Base-by-base conservation (phyloP, 2,329 filamentous ascomycete genomes). In the Hymenoscyphus repandus region DNA sequence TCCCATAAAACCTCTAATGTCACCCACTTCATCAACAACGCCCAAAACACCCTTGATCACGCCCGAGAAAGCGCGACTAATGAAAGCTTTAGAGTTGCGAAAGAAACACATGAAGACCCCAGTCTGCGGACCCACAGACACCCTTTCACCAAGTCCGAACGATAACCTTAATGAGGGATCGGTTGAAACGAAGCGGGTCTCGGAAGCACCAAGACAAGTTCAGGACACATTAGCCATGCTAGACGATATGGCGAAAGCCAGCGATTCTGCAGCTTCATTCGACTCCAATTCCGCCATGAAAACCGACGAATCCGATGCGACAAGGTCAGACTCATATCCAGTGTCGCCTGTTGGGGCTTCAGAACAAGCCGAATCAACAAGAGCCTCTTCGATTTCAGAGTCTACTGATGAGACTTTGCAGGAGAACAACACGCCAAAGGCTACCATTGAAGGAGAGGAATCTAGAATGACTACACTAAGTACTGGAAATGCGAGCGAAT, bases 71-170 rank as follows among this genome's bases (percentile, higher is more conserved):
- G 83, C 88, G 54, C 80, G 93, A 49, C 74, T 99, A 56, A 91
- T 96, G 88, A 96, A 95, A 72, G 93, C 93, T 6, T 78, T 96
- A 71, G 88, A 96, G 68, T 70, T 96, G 59, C 80, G 92, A 47
- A 93, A 95, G 69, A 90, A 87, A 70, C 90, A 90, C 68, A 83
- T 85, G 64, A 69, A 68, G 45, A 65, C 58, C 30, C 43, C 52
- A 36, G 38, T 40, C 15, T 47, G 53, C 15, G n/a, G n/a, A n/a
- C n/a, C n/a, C n/a, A 13, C 37, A 17, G 49, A 50, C 6, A 39
- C 46, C 18, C 15, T 34, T 17, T 44, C 50, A 10, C 34, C 53
- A 47, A 45, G 45, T 18, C 39, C 50, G 6, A 39, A 18, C 20
- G 49, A 57, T 11, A 40, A 31, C n/a, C 42, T 50, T 6, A 40